These are phyloP conservation scores for Aspergillus ibericus DNA, from an alignment of 2,329 filamentous ascomycete genomes.

Conservation along the genomic window DNA sequence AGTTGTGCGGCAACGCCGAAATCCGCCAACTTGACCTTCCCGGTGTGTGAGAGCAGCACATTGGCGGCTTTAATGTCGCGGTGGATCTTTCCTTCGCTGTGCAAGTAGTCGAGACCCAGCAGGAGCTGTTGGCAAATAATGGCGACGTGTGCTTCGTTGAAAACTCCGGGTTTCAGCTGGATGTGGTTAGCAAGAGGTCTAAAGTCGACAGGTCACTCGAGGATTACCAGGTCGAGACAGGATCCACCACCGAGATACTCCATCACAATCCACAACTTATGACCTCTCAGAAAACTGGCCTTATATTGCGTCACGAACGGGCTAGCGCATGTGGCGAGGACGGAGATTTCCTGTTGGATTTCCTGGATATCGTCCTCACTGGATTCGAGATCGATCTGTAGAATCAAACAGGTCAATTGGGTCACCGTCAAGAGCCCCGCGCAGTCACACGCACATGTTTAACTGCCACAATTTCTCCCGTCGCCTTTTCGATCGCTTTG, in stretches of 20 bases:
- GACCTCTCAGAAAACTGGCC: slow-evolving; percentile 89
- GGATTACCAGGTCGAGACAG: slow-evolving; percentile 81
- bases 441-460: slow-evolving; percentile 71
- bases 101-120: slow-evolving; percentile 86
- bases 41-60: slow-evolving; percentile 83
- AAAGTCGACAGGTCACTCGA: background rate
- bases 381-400: slow-evolving; percentile 94
- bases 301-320: slow-evolving; percentile 95
- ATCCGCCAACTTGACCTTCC: slow-evolving; percentile 93
- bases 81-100: slow-evolving; percentile 92
- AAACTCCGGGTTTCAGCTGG: slow-evolving; percentile 84
- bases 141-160: slow-evolving; percentile 86
- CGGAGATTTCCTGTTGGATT: slow-evolving; percentile 94
- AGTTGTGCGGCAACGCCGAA: slow-evolving; percentile 96
- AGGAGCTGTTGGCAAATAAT: slow-evolving; percentile 92
- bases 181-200: background rate
- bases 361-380: slow-evolving; percentile 98
- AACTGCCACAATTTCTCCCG: slow-evolving; percentile 91
- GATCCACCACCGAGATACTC: slow-evolving; percentile 95
- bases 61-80: slow-evolving; percentile 97
- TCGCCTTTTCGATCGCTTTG: slow-evolving; percentile 88
- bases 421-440: background rate
- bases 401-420: slow-evolving; percentile 16
- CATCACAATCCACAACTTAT: slow-evolving; percentile 99
- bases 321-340: slow-evolving; percentile 91